Evolutionary conservation across 2,329 filamentous ascomycete species (phyloP), one percentile per base, ranked within the genome.

Genomic region (Spiromastix sp.): DNA sequence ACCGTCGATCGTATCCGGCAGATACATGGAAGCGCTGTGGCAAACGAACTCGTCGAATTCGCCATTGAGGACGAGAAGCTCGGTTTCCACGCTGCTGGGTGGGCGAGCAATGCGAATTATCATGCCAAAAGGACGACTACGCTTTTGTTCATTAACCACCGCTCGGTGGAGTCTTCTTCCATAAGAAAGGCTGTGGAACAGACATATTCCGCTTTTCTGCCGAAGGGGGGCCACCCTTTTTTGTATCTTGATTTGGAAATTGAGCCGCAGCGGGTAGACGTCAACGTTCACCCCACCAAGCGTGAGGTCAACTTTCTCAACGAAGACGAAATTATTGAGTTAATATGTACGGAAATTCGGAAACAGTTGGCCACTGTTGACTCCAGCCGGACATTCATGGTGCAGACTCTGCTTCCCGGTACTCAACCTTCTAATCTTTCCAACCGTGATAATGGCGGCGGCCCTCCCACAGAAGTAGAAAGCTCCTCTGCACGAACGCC

Each of bases 231-330:
- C 2, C 91, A 94, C 52, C 91, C 91, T 0, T 98, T 96, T 55
- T 69, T 89, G 38, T 98, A 98, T 52, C 69, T 98, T 17, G 91
- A 81, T 52, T 70, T 98, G 2, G 83, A 94, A 40, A 93, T 98
- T 38, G 87, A 96, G 48, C 89, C 91, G 1, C 77, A 81, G 17
- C 72, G 89, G 35, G 85, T 98, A 3, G 91, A 98, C 56, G 93
- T 98, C 52, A 98, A 98, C 48, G 82, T 98, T 1, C 91, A 98
- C 57, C 91, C 91, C 0, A 98, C 91, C 0, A 98, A 98, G 58
- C 73, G 85, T 33, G 89, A 98, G 54, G 91, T 98, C 13, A 91
- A 96, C 51, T 96, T 98, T 49, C 69, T 98, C 15, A 94, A 96
- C 42, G 91, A 98, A 55, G 91, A 98, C 44, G 91, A 98, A 48